Evolutionary conservation across 2,329 filamentous ascomycete species (phyloP).

Genomic region (Venturia nashicola): DNA sequence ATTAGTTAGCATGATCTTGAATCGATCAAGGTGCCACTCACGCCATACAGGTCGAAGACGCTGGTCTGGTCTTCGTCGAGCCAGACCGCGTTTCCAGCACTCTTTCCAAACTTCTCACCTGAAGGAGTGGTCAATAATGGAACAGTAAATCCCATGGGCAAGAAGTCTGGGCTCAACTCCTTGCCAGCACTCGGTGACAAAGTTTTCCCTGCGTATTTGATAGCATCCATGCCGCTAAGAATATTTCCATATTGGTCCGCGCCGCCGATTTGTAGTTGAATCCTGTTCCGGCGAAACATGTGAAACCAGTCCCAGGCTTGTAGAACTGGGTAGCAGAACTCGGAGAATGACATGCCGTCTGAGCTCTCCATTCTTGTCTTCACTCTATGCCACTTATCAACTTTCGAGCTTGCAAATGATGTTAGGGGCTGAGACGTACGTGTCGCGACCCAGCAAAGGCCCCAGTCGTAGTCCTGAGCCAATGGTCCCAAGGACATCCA

Average conservation of each 20-base stretch:
- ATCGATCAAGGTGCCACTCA: conserved; percentile 21
- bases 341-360: conserved; percentile 86
- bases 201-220: conserved; percentile 46
- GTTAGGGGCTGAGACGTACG: conserved; percentile 42
- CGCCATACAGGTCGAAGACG: conserved; percentile 72
- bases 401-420: conserved; percentile 13
- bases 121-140: conserved; percentile 76
- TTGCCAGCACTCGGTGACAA: not conserved
- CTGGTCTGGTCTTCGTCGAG: conserved; percentile 71
- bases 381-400: conserved; percentile 38
- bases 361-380: conserved; percentile 69
- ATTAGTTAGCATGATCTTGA: not conserved
- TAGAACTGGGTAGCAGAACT: conserved; percentile 85
- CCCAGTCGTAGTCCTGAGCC: conserved; percentile 67
- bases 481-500: conserved; percentile 63
- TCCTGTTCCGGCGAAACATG: conserved; percentile 52
- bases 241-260: conserved; percentile 98
- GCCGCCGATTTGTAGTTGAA: conserved; percentile 84
- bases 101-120: conserved; percentile 90
- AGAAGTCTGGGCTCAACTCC: conserved; percentile 7
- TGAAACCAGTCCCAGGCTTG: conserved; percentile 97
- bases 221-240: conserved; percentile 71
- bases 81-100: conserved; percentile 88
- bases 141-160: conserved; percentile 76
- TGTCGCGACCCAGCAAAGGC: conserved; percentile 78